A percentile compares a stretch with the other conserved stretches of the same genome.
These are phyloP conservation scores for Apiospora malaysiana DNA, from an alignment of 2,329 filamentous ascomycete genomes.

Conservation along the genomic window DNA sequence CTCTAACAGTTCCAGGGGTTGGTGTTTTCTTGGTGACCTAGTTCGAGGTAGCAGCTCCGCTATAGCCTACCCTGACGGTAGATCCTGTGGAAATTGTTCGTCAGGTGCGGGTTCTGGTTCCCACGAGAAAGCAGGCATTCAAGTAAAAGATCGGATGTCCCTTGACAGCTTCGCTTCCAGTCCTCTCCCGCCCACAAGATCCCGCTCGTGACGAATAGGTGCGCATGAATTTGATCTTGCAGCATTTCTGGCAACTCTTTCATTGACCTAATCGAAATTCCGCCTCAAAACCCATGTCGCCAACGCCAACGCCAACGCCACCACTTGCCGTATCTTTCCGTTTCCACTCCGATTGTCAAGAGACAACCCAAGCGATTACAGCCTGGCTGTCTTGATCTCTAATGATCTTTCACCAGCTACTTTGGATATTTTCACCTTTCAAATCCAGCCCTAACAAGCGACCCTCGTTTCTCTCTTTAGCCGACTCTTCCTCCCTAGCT, in stretches of 20 bases:
- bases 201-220: not conserved
- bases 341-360: not conserved
- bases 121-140: slow-evolving; percentile 10
- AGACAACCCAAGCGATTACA: not conserved
- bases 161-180: slow-evolving; percentile 1
- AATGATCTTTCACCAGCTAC: not conserved
- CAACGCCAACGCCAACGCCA: not conserved
- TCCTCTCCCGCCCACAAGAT: not conserved
- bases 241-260: not conserved
- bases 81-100: slow-evolving; percentile 19
- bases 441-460: not conserved
- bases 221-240: not conserved
- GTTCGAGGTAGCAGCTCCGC: slow-evolving; percentile 8
- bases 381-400: not conserved
- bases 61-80: slow-evolving; percentile 16
- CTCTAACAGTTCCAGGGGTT: slow-evolving; percentile 11
- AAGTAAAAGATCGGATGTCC: not conserved
- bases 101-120: not conserved
- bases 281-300: not conserved
- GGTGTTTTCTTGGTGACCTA: not conserved
- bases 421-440: not conserved
- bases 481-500: not conserved
- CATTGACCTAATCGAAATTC: not conserved
- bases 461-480: not conserved
- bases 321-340: not conserved